Conservation (phyloP, 2,329 filamentous ascomycete genomes). For the Colletotrichum sp. region DNA sequence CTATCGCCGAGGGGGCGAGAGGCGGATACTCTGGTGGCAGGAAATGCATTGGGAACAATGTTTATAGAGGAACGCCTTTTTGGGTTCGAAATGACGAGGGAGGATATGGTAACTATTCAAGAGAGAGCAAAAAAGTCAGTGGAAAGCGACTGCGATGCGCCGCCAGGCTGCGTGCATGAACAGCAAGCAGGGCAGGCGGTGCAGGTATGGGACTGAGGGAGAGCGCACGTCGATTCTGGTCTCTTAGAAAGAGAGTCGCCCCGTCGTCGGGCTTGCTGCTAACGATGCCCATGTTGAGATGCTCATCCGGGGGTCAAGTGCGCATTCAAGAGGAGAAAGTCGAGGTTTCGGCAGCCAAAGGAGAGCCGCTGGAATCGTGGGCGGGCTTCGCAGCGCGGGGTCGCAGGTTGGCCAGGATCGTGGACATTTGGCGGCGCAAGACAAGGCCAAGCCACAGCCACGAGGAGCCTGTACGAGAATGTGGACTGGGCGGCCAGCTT, state of each 20-base stretch:
- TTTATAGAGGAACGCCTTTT: constrained; percentile 78
- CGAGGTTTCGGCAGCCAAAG: neutral
- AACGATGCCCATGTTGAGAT: constrained; percentile 84
- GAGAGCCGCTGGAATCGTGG: neutral
- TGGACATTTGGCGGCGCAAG: constrained; percentile 22
- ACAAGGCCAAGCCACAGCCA: constrained; percentile 20
- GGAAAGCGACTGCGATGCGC: constrained; percentile 21
- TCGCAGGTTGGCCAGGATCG: constrained; percentile 19
- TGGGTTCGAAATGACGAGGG: constrained; percentile 80
- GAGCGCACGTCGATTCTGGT: constrained; percentile 85
- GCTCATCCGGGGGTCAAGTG: constrained; percentile 19
- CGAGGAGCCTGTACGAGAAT: constrained; percentile 7
- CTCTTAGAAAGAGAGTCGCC: constrained; percentile 80
- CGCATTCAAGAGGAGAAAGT: constrained; percentile 5
- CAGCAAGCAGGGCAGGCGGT: constrained; percentile 14
- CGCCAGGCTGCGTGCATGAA: constrained; percentile 16
- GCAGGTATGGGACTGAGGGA: constrained; percentile 23
- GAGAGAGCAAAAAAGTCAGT: constrained; percentile 16
- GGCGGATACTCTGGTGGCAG: constrained; percentile 77
- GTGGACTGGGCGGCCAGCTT: constrained; percentile 16
- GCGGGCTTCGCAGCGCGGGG: constrained; percentile 20
- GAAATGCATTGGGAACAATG: constrained; percentile 85
- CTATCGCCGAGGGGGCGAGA: constrained; percentile 77
- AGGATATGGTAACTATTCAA: constrained; percentile 80
- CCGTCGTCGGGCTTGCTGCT: constrained; percentile 88